A percentile compares a stretch with the other conserved stretches of the same genome.
phyloP scores from a whole-genome alignment of 305 asterid species.

The Striga hermonthica region DNA sequence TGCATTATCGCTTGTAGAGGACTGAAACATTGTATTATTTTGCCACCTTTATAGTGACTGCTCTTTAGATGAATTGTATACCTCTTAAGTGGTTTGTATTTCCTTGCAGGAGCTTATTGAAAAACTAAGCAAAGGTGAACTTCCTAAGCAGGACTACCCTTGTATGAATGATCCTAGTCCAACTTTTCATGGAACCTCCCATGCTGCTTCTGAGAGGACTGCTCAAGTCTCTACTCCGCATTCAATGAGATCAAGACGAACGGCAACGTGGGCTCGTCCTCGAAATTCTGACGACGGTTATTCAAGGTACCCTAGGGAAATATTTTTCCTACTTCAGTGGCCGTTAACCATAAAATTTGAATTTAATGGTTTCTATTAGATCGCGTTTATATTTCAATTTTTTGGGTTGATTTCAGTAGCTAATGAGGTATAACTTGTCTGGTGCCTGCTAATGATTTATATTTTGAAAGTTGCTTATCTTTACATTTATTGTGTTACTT shows the following conservation, averaged over 20 bases:
- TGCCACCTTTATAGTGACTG: conserved; percentile 12
- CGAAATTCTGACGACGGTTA: conserved; percentile 96
- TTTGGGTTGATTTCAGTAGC: conserved; percentile 7
- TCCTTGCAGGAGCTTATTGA: conserved; percentile 76
- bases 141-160: conserved; percentile 80
- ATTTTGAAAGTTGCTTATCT: conserved; percentile 9
- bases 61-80: background rate
- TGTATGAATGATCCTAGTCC: conserved; percentile 98
- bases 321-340: conserved; percentile 11
- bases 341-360: background rate
- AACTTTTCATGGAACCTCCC: conserved; percentile 66
- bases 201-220: conserved; percentile 47
- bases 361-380: background rate
- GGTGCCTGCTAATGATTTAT: conserved; percentile 24
- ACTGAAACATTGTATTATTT: conserved; percentile 15
- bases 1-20: conserved; percentile 7
- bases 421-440: background rate
- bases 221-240: conserved; percentile 68
- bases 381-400: background rate
- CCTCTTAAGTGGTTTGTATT: conserved; percentile 26
- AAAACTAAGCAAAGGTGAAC: conserved; percentile 76
- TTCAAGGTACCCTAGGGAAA: conserved; percentile 60
- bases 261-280: conserved; percentile 98
- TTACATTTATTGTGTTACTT: conserved; percentile 22
- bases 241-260: conserved; percentile 89